Conservation (phyloP, 2,329 filamentous ascomycete species). For the Arthrobotrys sphaeroides region DNA sequence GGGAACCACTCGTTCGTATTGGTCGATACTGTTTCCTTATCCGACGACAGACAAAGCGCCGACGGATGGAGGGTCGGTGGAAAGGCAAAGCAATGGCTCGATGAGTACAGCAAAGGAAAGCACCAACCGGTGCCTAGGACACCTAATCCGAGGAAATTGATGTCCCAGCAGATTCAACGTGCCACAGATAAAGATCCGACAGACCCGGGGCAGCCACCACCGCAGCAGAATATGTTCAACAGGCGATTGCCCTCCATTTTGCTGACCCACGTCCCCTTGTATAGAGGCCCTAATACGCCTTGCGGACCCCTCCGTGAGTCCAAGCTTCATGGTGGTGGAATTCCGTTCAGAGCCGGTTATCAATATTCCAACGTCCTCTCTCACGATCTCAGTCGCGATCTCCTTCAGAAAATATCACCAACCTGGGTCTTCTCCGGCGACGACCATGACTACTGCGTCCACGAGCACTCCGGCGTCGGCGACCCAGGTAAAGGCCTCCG, state of each 20-base stretch:
- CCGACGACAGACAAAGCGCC: conserved; percentile 77
- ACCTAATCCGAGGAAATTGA: conserved; percentile 58
- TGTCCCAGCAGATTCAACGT: conserved; percentile 61
- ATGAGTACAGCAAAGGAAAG: conserved; percentile 70
- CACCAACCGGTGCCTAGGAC: conserved; percentile 61
- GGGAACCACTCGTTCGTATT: conserved; percentile 97
- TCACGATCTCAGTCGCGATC: conserved; percentile 75
- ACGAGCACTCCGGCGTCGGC: conserved; percentile 77
- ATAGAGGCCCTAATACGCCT: conserved; percentile 80
- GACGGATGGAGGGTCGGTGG: conserved; percentile 70
- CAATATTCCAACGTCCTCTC: conserved; percentile 96
- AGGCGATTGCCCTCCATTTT: conserved; percentile 79
- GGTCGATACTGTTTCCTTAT: conserved; percentile 86
- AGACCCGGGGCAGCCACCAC: conserved; percentile 59
- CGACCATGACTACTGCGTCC: conserved; percentile 96
- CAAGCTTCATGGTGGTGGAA: conserved; percentile 68
- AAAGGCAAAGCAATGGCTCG: conserved; percentile 67
- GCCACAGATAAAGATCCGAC: conserved; percentile 63
- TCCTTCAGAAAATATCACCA: conserved; percentile 81
- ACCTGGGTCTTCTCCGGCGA: conserved; percentile 91
- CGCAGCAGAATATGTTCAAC: conserved; percentile 62
- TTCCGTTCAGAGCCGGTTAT: conserved; percentile 80
- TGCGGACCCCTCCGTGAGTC: conserved; percentile 82
- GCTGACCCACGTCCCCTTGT: conserved; percentile 89
- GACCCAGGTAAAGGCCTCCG: conserved; percentile 66